Evolutionary conservation across 176 grass and related monocot genomes (phyloP), one percentile per base, ranked within the genome.

Genomic region (Rhynchospora breviuscula): DNA sequence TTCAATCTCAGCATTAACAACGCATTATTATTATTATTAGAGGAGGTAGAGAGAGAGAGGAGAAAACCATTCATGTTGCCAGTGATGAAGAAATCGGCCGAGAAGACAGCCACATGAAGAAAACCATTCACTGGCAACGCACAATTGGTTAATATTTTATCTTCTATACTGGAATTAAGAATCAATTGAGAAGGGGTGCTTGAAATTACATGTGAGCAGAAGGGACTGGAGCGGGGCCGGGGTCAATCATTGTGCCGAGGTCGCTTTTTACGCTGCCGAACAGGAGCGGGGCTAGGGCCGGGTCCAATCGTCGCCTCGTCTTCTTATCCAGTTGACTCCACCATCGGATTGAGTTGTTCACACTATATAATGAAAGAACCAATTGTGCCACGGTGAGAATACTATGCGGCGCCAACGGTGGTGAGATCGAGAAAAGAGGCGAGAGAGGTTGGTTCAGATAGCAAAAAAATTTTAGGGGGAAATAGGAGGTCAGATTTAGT

Each of bases 81-180:
- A 11, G 96, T 98, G 69, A 98, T 95, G 86, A 98, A 98, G 86
- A 95, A 98, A 61, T 98, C 93, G 0, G 93, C 90, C 0, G 88
- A 80, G 2, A 93, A 95, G 5, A 93, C 91, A 0, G 96, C 90
- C 1, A 98, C 96, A 56, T 95, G 26, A 29, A 29, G 26, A n/a
- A n/a, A n/a, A n/a, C n/a, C n/a, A n/a, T 98, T 88, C 86, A 81
- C 59, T 59, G 84, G 59, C 25, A 66, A 59, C 67, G 53, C 13
- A 22, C 54, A 44, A 67, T 67, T 64, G 23, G 59, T 83, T 48
- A 79, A 31, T 59, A 25, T 47, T 33, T 5, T 1, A 29, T 25
- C 10, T 87, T 73, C 67, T 59, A 85, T 31, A 14, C 6, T 29
- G n/a, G 45, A 81, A 82, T 22, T 31, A 13, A 0, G 12, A 17